Conservation (phyloP, 176 grass and related monocot genomes). For the Dactylis glomerata region DNA sequence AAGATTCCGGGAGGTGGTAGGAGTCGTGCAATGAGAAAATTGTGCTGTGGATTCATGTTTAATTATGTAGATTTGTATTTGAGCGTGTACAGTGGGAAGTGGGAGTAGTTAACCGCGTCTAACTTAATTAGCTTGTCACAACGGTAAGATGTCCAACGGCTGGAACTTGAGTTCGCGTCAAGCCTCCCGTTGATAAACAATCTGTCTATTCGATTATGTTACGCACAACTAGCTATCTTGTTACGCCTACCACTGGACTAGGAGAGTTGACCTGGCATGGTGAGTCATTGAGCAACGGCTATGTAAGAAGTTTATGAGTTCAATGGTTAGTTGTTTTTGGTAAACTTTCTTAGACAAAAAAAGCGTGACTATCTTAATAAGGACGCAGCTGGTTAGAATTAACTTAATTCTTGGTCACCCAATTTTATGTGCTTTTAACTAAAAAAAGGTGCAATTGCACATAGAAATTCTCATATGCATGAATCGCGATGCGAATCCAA, state of each 20-base stretch:
- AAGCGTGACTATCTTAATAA: no score
- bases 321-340: neutral
- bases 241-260: neutral
- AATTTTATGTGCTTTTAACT: no score
- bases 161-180: neutral
- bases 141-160: neutral
- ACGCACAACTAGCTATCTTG: neutral
- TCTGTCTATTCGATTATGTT: neutral
- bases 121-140: neutral
- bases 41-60: neutral
- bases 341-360: neutral
- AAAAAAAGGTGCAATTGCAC: no score
- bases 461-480: no score
- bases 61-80: neutral
- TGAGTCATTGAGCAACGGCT: neutral
- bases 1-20: slow-evolving; percentile 32
- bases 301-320: neutral
- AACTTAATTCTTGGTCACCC: no score
- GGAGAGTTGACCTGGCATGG: neutral
- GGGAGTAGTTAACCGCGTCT: neutral
- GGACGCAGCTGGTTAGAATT: no score
- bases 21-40: slow-evolving; percentile 1
- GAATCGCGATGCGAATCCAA: no score
- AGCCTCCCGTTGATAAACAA: neutral
- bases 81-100: neutral